A percentile compares a stretch with the other conserved stretches of the same genome.
Evolutionary conservation across 1,284 basidiomycete genomes (phyloP).

Genomic region (Salmacisia buchloeana): DNA sequence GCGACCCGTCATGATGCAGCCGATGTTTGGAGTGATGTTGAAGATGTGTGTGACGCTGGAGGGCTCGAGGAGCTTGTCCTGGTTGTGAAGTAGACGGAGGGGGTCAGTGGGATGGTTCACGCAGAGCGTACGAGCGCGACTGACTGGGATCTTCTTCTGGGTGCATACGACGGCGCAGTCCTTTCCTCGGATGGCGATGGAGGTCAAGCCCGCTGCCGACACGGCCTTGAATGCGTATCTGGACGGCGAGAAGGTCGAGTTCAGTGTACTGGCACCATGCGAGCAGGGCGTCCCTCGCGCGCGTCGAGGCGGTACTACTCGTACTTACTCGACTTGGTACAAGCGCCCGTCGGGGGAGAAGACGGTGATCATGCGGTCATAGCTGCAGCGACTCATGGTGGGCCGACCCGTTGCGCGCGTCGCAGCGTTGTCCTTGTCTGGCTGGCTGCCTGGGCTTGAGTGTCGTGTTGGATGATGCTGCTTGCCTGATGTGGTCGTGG

Average conservation of each 20-base stretch:
- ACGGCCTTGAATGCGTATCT: constrained; percentile 98
- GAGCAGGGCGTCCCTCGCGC: no score
- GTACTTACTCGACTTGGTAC: constrained; percentile 43
- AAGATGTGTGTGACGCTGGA: constrained; percentile 92
- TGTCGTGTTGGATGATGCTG: neutral
- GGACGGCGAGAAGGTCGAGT: neutral
- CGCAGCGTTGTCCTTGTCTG: neutral
- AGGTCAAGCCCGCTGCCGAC: constrained; percentile 88
- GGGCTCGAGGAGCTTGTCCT: constrained; percentile 98
- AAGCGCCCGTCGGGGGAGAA: constrained; percentile 49
- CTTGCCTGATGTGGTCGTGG: no score
- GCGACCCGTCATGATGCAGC: constrained; percentile 94
- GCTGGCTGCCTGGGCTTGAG: neutral
- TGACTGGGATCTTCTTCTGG: constrained; percentile 93
- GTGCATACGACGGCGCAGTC: constrained; percentile 93
- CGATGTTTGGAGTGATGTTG: constrained; percentile 91
- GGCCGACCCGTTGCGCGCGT: neutral
- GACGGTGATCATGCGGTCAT: constrained; percentile 50
- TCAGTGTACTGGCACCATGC: no score
- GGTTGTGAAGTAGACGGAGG: constrained; percentile 9
- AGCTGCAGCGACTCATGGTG: constrained; percentile 47
- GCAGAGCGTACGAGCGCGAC: constrained; percentile 23
- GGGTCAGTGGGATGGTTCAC: no score
- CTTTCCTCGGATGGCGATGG: constrained; percentile 84
- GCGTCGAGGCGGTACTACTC: no score